Conservation (phyloP, 176 grass and related monocot species). For the Zea mays region Zm-B73-REFERENCE-NAM-5.0 NC_050098.1:106871501-106872000, state of each 20-base stretch:
- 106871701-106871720: slow-evolving; percentile 89
- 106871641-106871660: slow-evolving; percentile 70
- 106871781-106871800: not conserved
- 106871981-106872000: slow-evolving; percentile 63
- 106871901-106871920: not conserved
- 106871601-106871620: not conserved
- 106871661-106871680: slow-evolving; percentile 64
- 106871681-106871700: slow-evolving; percentile 68
- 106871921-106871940: not conserved
- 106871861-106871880: not conserved
- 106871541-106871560: slow-evolving; percentile 79
- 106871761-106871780: slow-evolving; percentile 29
- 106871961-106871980: slow-evolving; percentile 8
- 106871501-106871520: slow-evolving; percentile 66
- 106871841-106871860: not conserved
- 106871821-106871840: not conserved
- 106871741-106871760: slow-evolving; percentile 88
- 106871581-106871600: not conserved
- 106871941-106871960: not conserved
- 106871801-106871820: not conserved
- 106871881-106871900: not conserved
- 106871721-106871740: slow-evolving; percentile 85
- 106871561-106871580: not conserved
- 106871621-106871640: slow-evolving; percentile 63
- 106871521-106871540: slow-evolving; percentile 73